A percentile compares a stretch with the other conserved stretches of the same genome.
These are phyloP conservation scores for Nidula microcarpa DNA, from an alignment of 768 basidiomycete species.

Conservation along the genomic window DNA sequence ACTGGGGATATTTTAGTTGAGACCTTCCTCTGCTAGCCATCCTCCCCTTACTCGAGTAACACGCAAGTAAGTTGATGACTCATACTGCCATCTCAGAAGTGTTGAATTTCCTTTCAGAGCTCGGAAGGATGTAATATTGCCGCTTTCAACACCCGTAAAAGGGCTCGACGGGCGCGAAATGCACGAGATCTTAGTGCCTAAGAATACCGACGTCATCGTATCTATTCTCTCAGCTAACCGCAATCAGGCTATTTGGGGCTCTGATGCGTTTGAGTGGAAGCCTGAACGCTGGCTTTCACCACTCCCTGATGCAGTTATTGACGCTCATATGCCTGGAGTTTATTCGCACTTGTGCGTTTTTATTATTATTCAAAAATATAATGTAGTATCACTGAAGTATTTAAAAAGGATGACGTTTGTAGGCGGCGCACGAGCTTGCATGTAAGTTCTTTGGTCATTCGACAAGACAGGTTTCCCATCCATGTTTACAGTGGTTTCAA, in stretches of 20 bases:
- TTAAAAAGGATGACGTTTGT: not conserved
- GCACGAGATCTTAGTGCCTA: constrained; percentile 18
- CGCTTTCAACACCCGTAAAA: constrained; percentile 27
- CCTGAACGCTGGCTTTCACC: constrained; percentile 41
- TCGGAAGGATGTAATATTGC: constrained; percentile 24
- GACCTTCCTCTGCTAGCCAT: constrained; percentile 7
- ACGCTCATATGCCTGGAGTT: constrained; percentile 28
- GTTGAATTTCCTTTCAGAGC: constrained; percentile 12
- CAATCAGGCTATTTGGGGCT: constrained; percentile 35
- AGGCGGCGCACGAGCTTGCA: not conserved
- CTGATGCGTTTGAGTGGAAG: constrained; percentile 40
- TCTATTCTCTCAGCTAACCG: constrained; percentile 29
- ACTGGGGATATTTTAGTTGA: not conserved
- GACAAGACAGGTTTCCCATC: not conserved
- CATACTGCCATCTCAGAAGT: not conserved
- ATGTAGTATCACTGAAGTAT: not conserved
- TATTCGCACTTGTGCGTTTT: constrained; percentile 30
- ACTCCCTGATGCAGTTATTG: constrained; percentile 21
- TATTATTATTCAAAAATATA: not conserved
- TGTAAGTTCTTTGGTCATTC: not conserved
- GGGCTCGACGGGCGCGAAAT: constrained; percentile 20
- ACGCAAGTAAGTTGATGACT: constrained; percentile 16
- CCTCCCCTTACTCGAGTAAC: constrained; percentile 17
- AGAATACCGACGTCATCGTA: constrained; percentile 20
- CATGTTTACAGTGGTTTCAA: not conserved